Percentiles rank a stretch among this genome's conserved stretches.
Evolutionary conservation across 1,139 yeast species (phyloP).

Genomic region (Geotrichum macrosporum): DNA sequence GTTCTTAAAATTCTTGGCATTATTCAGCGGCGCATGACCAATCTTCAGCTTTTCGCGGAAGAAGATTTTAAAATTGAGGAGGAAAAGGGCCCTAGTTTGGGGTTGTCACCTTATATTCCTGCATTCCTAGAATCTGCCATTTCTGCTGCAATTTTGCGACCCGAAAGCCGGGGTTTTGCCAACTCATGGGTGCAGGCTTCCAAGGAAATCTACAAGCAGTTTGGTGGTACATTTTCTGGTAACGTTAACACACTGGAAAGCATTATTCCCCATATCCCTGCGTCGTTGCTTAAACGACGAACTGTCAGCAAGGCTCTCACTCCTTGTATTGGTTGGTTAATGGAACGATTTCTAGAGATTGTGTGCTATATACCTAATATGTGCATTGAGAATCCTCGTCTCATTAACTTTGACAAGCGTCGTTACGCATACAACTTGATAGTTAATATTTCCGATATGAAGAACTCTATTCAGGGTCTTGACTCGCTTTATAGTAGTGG

Average conservation of each 20-base stretch:
- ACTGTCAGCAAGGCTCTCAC: conserved; percentile 39
- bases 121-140: conserved; percentile 83
- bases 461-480: conserved; percentile 22
- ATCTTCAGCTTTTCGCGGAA: conserved; percentile 49
- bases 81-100: conserved; percentile 25
- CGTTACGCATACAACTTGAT: conserved; percentile 56
- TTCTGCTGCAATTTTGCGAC: conserved; percentile 68
- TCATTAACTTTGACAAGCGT: conserved; percentile 65
- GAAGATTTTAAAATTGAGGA: conserved; percentile 30
- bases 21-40: conserved; percentile 64
- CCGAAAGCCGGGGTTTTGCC: conserved; percentile 70
- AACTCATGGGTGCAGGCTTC: conserved; percentile 63
- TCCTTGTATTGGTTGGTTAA: conserved; percentile 86
- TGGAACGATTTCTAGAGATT: conserved; percentile 57
- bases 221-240: conserved; percentile 21
- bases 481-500: conserved; percentile 16
- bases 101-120: conserved; percentile 59
- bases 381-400: conserved; percentile 52
- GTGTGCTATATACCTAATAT: conserved; percentile 66
- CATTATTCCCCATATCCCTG: conserved; percentile 42
- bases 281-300: conserved; percentile 16
- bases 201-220: conserved; percentile 35
- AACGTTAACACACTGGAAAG: conserved; percentile 26
- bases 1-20: conserved; percentile 64
- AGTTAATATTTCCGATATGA: conserved; percentile 47